Evolutionary conservation across 495 filamentous ascomycete species (phyloP), one percentile per base, ranked within the genome.

Genomic region (Neurospora sp.): DNA sequence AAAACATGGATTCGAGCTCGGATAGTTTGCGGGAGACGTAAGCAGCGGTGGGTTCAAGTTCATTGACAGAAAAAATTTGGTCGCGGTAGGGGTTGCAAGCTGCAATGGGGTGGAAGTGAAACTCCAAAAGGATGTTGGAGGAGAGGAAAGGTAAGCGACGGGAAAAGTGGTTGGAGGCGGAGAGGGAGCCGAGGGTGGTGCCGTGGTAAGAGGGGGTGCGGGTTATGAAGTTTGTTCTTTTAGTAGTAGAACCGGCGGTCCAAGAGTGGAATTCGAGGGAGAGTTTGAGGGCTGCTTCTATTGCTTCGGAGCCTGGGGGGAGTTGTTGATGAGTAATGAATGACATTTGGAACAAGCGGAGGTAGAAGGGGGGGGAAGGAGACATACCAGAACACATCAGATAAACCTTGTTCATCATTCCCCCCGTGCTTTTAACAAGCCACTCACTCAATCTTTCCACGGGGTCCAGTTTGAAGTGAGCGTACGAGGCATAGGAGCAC

Each of bases 141-240:
- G 35, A 93, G 79, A 3, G 87, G 70, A 89, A 93, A 16, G 86
- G 84, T 38, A 82, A 78, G 72, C 88, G 83, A 3, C 91, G 84
- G 7, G 84, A 81, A 12, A 85, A 75, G 78, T 92, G 90, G 1
- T 88, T 87, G 40, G 87, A 87, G 3, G 87, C 82, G 8, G 85
- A 83, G 31, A 93, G 78, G 8, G 90, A 85, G 1, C 90, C 91
- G 1, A 93, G 74, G 0, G 91, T 93, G 22, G 84, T 88, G 5
- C 91, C 91, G 77, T 94, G 91, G 77, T 92, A 94, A 20, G 88
- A 90, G n/a, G 88, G 84, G 46, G 85, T 80, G 38, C 92, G 85
- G 20, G 85, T 83, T 73, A 94, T 91, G 81, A 91, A 90, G 69
- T 86, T 83, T 1, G 77, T 76, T 7, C 84, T 75, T 48, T 75